Base-by-base conservation (phyloP, 306 rosid genomes). In the Fragaria iinumae region DNA sequence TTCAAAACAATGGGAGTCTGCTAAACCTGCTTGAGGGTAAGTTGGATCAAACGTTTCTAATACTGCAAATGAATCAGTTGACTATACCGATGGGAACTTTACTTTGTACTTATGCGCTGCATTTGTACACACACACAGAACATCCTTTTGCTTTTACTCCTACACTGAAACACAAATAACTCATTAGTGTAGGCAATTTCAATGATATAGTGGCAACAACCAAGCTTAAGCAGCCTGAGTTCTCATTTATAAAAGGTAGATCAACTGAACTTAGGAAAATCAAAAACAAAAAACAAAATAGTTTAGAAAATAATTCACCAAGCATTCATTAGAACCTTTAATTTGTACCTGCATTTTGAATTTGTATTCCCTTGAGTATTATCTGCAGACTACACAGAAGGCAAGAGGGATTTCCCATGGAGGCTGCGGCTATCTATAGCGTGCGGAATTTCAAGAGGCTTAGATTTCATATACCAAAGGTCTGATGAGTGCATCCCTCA, bases 1-100 rank as follows among this genome's bases (percentile, higher is more conserved):
- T 84, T 63, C 97, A 89, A 76, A 86, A 79, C 88, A 88, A 84
- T 80, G 92, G 98, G 71, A 89, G 91, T 82, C 78, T 93, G 67
- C 90, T 89, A 60, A 88, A 84, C 85, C 89, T 88, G 43, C 82
- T 91, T n/a, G 77, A 89, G 63, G 87, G 96, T 88, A 82, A 80
- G 84, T 80, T 47, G 68, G 21, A 69, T 34, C 78, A 39, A 7
- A 20, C 38, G 11, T 13, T 67, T 83, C 79, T 10, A 55, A 11
- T 66, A 8, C 16, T 45, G 5, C 13, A 18, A 47, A 25, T 25
- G 73, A 56, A 69, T 69, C 21, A 45, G 25, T 21, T 21, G 6
- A 11, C 29, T 13, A 56, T 20, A 10, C 13, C 6, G 23, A 57
- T 56, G 32, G 12, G 5, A 59, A 59, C 65, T 11, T 59, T 23